Conservation (phyloP, 2,329 filamentous ascomycete species). For the Xylaria sp. region DNA sequence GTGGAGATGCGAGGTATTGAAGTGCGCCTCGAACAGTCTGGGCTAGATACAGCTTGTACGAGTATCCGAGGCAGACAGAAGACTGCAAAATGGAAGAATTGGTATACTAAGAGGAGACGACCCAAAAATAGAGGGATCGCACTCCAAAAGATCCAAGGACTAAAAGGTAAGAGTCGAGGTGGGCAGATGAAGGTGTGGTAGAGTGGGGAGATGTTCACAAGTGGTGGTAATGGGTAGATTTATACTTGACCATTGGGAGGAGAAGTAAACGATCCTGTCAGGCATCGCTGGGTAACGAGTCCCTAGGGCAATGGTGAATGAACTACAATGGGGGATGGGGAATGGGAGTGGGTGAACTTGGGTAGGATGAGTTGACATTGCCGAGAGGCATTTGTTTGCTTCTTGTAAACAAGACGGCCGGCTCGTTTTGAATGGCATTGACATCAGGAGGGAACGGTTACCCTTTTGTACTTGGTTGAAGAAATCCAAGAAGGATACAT, state of each 20-base stretch:
- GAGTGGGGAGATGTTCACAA: not conserved
- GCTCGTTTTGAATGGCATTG: not conserved
- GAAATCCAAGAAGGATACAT: not conserved
- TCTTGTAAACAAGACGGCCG: not conserved
- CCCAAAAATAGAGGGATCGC: not conserved
- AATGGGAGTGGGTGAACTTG: not conserved
- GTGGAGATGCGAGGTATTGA: not conserved
- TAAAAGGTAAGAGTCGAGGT: not conserved
- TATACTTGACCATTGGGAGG: not conserved
- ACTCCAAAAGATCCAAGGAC: slow-evolving; percentile 12
- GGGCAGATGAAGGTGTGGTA: slow-evolving; percentile 2
- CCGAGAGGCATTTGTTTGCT: slow-evolving; percentile 11
- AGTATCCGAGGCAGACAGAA: not conserved
- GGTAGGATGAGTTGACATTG: not conserved
- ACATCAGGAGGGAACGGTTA: not conserved
- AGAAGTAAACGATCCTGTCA: not conserved
- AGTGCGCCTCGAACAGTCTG: not conserved
- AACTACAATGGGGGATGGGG: no score
- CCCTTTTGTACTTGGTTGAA: not conserved
- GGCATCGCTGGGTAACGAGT: slow-evolving; percentile 1
- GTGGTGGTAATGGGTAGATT: not conserved
- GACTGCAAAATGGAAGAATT: not conserved
- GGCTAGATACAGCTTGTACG: not conserved
- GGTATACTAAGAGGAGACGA: not conserved
- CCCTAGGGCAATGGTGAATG: slow-evolving; percentile 3